Base-by-base conservation (phyloP, 129 eudicot species). In the Chrysanthemum seticuspe region DNA sequence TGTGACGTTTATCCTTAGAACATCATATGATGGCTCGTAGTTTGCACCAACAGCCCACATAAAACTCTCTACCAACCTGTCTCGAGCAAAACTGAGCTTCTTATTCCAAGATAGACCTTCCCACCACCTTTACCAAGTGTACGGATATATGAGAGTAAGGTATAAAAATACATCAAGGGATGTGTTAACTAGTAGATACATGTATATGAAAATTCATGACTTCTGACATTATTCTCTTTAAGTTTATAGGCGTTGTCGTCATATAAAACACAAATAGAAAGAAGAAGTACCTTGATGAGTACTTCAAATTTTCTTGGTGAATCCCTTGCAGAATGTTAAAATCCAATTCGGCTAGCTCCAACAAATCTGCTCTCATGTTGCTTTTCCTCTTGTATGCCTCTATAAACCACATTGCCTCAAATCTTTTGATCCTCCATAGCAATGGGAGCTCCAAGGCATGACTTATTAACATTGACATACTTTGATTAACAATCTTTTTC, bases 361-460 rank as follows among this genome's bases (percentile, higher is more conserved):
- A 80, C 74, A 87, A 44, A 51, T 25, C n/a, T 3, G 78, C 59
- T n/a, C 64, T 82, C 82, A 27, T 73, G 59, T 76, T 59, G 9
- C 13, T 73, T 14, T 62, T 82, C 57, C 12, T 54, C 70, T 81
- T 83, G 65, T 85, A 83, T 11, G 79, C 67, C 9, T 73, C 79
- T 4, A 87, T 84, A 72, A 81, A 81, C 86, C 84, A 77, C 10
- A 79, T 76, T 11, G 92, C 72, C 70, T 87, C 89, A 13, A 77
- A 47, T 54, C 93, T 76, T n/a, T 36, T 70, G 47, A 74, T 45
- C 53, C 81, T 74, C 80, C 86, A 83, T 51, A 67, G 85, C 7
- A 80, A 45, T 12, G 95, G 85, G 13, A 74, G 74, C 60, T 83
- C 85, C 81, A 88, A 62, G 5, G 94, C 84, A 62, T 85, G 90